phyloP scores from a whole-genome alignment of 2,329 filamentous ascomycete species.

The Fusarium devonianum region DNA sequence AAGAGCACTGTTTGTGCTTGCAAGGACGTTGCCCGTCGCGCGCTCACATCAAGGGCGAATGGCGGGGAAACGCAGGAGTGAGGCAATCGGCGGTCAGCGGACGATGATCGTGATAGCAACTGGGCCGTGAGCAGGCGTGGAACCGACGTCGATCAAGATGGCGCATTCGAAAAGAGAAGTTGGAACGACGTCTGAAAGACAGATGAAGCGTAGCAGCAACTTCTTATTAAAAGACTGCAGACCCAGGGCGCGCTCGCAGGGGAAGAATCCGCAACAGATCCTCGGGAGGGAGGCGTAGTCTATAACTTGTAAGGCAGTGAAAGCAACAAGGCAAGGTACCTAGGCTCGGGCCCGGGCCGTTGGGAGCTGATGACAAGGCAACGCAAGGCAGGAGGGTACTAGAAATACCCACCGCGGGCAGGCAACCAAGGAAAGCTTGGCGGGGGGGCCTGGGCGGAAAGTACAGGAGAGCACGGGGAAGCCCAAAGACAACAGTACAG shows the following conservation, averaged over 20 bases:
- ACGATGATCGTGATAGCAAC: slow-evolving; percentile 17
- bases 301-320: slow-evolving; percentile 13
- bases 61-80: slow-evolving; percentile 27
- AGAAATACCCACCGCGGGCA: neutral
- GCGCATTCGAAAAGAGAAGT: slow-evolving; percentile 22
- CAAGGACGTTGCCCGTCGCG: slow-evolving; percentile 7
- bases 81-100: slow-evolving; percentile 37
- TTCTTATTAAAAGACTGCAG: neutral
- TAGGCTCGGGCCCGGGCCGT: slow-evolving; percentile 13
- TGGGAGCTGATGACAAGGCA: slow-evolving; percentile 34
- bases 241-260: neutral
- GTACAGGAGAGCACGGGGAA: slow-evolving; percentile 9
- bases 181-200: neutral
- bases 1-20: slow-evolving; percentile 1
- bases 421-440: slow-evolving; percentile 24
- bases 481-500: slow-evolving; percentile 12
- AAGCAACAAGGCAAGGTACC: slow-evolving; percentile 3
- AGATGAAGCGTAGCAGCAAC: neutral
- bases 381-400: slow-evolving; percentile 9
- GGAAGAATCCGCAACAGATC: slow-evolving; percentile 9
- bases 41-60: slow-evolving; percentile 34
- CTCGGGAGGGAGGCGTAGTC: neutral
- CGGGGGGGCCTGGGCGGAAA: slow-evolving; percentile 26
- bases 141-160: slow-evolving; percentile 16
- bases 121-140: slow-evolving; percentile 12